phyloP scores from a whole-genome alignment of 768 basidiomycete species.

The Suillus cothurnatus region DNA sequence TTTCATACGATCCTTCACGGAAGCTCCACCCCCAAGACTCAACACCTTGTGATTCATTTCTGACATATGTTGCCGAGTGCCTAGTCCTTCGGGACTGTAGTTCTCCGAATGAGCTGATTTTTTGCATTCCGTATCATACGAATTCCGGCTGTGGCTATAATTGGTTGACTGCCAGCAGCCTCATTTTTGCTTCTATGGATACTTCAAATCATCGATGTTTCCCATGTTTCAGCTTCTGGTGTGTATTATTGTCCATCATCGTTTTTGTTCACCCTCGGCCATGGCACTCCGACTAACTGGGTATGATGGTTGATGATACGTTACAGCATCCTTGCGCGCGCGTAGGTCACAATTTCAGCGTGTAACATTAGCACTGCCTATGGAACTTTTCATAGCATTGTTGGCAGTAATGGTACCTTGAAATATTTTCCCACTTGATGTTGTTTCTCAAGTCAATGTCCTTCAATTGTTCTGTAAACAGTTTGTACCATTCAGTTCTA shows the following conservation, averaged over 20 bases:
- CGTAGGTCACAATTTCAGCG: neutral
- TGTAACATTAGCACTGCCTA: neutral
- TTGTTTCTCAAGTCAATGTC: neutral
- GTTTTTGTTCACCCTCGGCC: neutral
- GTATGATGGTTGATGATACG: neutral
- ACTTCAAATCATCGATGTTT: neutral
- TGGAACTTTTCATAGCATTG: neutral
- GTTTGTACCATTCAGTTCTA: neutral
- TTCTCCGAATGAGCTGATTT: neutral
- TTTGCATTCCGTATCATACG: slow-evolving; percentile 1
- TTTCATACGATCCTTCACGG: neutral
- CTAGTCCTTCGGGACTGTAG: neutral
- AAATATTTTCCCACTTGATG: neutral
- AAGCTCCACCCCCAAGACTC: neutral
- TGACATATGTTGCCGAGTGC: neutral
- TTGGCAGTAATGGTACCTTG: neutral
- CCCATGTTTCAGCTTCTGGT: slow-evolving; percentile 1
- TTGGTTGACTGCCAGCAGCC: neutral
- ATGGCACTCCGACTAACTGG: neutral
- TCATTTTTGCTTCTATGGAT: neutral
- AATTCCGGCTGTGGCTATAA: neutral
- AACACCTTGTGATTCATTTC: neutral
- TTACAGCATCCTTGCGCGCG: neutral
- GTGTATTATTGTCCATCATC: neutral
- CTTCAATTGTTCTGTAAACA: neutral